Evolutionary conservation across 345 rosid species (phyloP), one percentile per base, ranked within the genome.

Genomic region (Leavenworthia alabamica): DNA sequence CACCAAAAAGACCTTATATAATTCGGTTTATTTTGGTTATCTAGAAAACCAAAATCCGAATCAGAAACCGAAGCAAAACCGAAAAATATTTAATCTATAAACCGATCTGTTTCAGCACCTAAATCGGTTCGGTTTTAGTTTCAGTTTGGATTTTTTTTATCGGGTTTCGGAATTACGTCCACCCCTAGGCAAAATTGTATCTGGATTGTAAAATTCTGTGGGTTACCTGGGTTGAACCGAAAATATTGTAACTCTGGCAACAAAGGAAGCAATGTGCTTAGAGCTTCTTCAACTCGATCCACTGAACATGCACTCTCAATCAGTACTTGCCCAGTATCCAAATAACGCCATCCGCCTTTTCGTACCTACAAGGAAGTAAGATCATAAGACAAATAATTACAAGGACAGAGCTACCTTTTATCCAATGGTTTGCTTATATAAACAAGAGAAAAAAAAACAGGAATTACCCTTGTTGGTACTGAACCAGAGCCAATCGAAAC

Each of bases 271-370:
- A 90, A 64, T 9, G 97, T 86, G 79, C 92, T 87, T 76, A 93
- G 52, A 72, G 89, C 99, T 83, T 93, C 99, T 79, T 93, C 97
- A 40, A 83, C 96, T n/a, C 97, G 75, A 52, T 93, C 99, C 66
- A 89, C 97, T 32, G 96, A 89, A 82, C 99, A 89, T 14, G 99
- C 92, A 78, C 97, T 93, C 81, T 93, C 99, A 73, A 93, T 86
- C 69, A 93, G 76, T 69, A 93, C 96, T 77, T 93, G 99, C 16
- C 99, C 97, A 7, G 97, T 93, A 74, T 93, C 99, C 52, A 93
- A 75, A 76, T 93, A 90, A 53, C 97, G 96, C 99, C 99, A 93
- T 56, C 97, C 99, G 15, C 96, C 99, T 81, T 78, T 93, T 63
- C 99, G 81, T 29, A 73, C 86, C 99, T 89, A 69, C 48, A 76